Evolutionary conservation across 2,329 filamentous ascomycete genomes (phyloP).

Genomic region (Diaporthe sp.): DNA sequence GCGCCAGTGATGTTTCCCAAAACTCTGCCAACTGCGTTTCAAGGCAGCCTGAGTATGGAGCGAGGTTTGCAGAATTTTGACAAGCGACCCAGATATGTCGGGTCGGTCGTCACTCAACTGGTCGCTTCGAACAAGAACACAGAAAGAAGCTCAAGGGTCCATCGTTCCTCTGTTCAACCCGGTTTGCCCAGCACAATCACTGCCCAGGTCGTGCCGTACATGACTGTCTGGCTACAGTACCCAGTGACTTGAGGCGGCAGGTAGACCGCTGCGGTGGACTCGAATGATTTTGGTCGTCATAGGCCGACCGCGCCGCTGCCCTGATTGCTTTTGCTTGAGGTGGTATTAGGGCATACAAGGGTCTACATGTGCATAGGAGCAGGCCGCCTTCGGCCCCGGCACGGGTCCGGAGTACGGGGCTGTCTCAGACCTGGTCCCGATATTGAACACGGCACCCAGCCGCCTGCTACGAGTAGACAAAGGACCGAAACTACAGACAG

Average conservation of each 20-base stretch:
- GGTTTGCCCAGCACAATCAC: not conserved
- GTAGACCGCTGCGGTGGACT: not conserved
- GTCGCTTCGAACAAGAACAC: not conserved
- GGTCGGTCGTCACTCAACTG: not conserved
- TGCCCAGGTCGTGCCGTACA: not conserved
- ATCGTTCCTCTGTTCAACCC: not conserved
- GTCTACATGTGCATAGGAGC: conserved; percentile 9
- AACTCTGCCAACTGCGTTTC: not conserved
- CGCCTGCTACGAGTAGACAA: not conserved
- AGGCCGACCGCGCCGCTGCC: not conserved
- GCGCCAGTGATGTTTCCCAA: not conserved
- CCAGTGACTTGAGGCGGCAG: not conserved
- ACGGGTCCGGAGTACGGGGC: conserved; percentile 17
- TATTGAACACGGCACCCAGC: not conserved
- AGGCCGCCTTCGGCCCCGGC: conserved; percentile 22
- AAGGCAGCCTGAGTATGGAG: not conserved
- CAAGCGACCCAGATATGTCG: conserved; percentile 10
- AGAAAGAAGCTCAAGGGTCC: not conserved
- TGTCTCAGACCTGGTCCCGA: conserved; percentile 21
- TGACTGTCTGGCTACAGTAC: not conserved
- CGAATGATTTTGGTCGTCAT: not conserved
- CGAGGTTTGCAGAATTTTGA: conserved; percentile 5
- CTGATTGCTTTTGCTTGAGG: conserved; percentile 20
- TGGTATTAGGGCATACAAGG: conserved; percentile 24
- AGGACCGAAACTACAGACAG: not conserved